Conservation (phyloP, 78 protist species). For the Dictyostelium firmibasis region DNA sequence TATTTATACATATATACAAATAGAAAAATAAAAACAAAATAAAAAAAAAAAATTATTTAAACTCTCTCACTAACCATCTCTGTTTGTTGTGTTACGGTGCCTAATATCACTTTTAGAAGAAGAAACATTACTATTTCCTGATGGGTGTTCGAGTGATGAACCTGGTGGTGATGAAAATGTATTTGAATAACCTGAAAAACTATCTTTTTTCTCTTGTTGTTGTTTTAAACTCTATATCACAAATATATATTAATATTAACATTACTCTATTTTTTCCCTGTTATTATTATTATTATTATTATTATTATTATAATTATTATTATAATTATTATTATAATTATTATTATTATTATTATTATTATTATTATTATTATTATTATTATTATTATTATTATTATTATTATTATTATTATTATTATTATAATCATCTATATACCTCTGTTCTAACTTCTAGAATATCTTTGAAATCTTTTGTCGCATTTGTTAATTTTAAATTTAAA, state of each 20-base stretch:
- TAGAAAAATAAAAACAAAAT: background rate
- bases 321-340: no score
- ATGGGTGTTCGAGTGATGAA: background rate
- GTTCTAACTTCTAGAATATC: conserved; percentile 80
- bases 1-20: background rate
- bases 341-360: no score
- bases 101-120: conserved; percentile 4
- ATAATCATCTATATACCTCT: conserved; percentile 58
- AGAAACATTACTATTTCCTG: conserved; percentile 5
- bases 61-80: conserved; percentile 65
- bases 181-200: conserved; percentile 22
- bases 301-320: no score
- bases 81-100: conserved; percentile 43
- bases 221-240: conserved; percentile 69
- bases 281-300: no score
- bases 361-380: no score
- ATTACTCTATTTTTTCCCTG: no score
- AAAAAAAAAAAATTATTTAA: background rate
- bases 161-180: background rate
- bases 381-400: no score
- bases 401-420: no score
- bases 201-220: conserved; percentile 76
- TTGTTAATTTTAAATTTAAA: conserved; percentile 49
- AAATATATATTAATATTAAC: background rate
- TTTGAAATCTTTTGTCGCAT: conserved; percentile 71